phyloP scores from a whole-genome alignment of 2,329 filamentous ascomycete genomes.

The Tolypocladium capitatum region DNA sequence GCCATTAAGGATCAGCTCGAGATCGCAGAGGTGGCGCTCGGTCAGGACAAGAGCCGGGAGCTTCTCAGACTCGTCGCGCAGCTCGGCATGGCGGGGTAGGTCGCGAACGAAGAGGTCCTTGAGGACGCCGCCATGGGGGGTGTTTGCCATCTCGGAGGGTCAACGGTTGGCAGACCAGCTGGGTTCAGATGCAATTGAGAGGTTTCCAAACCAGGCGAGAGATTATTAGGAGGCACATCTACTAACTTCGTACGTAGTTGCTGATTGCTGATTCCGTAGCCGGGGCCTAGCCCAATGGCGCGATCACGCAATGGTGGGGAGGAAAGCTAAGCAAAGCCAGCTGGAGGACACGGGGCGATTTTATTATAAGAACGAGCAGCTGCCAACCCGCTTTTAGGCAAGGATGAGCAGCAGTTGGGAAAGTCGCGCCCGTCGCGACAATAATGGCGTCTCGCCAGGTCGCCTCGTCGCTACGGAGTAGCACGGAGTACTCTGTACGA shows the following conservation, averaged over 20 bases:
- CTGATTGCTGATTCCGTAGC: constrained; percentile 1
- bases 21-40: constrained; percentile 93
- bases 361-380: background rate
- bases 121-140: constrained; percentile 81
- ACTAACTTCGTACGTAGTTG: background rate
- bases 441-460: background rate
- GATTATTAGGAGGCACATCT: background rate
- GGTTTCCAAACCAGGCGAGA: background rate
- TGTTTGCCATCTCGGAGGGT: constrained; percentile 42
- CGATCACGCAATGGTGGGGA: constrained; percentile 20
- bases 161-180: constrained; percentile 2
- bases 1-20: constrained; percentile 93
- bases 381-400: too few species aligned
- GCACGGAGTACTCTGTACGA: too few species aligned
- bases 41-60: constrained; percentile 74
- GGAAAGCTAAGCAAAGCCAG: constrained; percentile 6
- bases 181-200: background rate
- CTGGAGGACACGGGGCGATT: background rate
- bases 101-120: constrained; percentile 97
- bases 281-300: constrained; percentile 3
- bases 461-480: background rate
- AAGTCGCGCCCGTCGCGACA: background rate
- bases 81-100: constrained; percentile 65
- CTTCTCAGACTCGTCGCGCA: constrained; percentile 70
- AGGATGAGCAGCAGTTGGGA: background rate